phyloP scores from a whole-genome alignment of 75 land plant genomes.

The Ceratopteris richardii region DNA sequence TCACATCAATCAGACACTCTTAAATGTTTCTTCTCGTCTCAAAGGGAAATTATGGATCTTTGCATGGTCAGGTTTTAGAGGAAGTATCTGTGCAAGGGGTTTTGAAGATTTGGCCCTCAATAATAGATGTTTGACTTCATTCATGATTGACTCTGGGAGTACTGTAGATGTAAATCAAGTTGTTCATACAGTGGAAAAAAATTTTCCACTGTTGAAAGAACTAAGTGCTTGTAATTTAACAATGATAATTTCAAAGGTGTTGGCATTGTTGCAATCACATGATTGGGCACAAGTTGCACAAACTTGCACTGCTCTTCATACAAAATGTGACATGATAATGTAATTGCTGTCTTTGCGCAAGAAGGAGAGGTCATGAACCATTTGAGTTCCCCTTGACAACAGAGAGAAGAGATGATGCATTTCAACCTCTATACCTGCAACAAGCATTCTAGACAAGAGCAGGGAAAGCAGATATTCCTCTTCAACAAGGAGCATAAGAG shows the following conservation, averaged over 20 bases:
- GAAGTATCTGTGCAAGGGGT: constrained; percentile 11
- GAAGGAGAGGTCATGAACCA: no score
- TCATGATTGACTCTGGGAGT: constrained; percentile 22
- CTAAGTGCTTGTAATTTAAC: constrained; percentile 24
- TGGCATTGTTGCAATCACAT: constrained; percentile 14
- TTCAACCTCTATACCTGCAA: no score
- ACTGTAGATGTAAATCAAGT: constrained; percentile 21
- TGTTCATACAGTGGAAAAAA: constrained; percentile 17
- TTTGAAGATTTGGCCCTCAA: constrained; percentile 16
- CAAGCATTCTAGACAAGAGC: no score
- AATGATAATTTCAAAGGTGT: constrained; percentile 13
- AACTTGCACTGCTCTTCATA: constrained; percentile 13
- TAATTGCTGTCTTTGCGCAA: no score
- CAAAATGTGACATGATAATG: constrained; percentile 17
- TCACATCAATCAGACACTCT: constrained; percentile 17
- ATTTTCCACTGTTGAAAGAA: constrained; percentile 22
- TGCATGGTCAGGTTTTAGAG: constrained; percentile 35
- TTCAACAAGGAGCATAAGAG: no score
- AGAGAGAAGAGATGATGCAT: no score
- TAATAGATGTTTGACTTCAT: constrained; percentile 19
- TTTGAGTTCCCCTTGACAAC: no score
- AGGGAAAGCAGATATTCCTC: no score
- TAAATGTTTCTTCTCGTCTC: constrained; percentile 11
- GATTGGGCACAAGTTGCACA: constrained; percentile 21
- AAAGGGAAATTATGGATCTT: constrained; percentile 11